These are phyloP conservation scores for Cordyceps cateniannulata DNA, from an alignment of 2,329 filamentous ascomycete genomes.

Conservation along the genomic window DNA sequence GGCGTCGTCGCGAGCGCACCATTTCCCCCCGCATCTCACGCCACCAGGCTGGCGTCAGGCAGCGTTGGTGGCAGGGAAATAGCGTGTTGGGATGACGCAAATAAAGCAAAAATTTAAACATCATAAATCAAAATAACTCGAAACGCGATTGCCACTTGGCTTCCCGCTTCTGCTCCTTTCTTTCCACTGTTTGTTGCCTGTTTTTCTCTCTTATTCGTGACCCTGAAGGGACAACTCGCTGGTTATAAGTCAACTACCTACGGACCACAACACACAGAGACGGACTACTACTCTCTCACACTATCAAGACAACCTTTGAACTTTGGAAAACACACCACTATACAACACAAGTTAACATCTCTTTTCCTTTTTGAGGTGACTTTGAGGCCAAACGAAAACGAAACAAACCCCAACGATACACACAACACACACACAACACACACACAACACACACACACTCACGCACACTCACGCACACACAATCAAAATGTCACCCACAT, in stretches of 20 bases:
- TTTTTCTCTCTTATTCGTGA: background rate
- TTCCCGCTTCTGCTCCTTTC: background rate
- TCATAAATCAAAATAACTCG: too few species aligned
- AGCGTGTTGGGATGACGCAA: too few species aligned
- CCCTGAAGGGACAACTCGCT: background rate
- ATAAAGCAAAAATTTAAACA: too few species aligned
- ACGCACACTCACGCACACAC: background rate
- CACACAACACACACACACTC: background rate
- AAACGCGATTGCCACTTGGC: background rate
- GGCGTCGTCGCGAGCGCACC: background rate
- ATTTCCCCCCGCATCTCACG: slow-evolving; percentile 11
- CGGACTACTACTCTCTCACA: too few species aligned
- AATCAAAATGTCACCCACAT: slow-evolving; percentile 47
- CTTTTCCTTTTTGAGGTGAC: too few species aligned
- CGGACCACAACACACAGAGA: too few species aligned
- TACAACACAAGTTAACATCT: background rate
- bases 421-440: too few species aligned
- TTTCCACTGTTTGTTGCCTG: background rate
- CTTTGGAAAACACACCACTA: background rate
- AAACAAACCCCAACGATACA: too few species aligned
- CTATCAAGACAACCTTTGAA: too few species aligned
- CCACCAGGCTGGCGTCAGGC: background rate
- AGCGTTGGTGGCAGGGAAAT: too few species aligned
- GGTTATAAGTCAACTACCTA: background rate
- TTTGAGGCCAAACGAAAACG: too few species aligned